Evolutionary conservation across 2,329 filamentous ascomycete species (phyloP).

Genomic region (Colletotrichum plurivorum): DNA sequence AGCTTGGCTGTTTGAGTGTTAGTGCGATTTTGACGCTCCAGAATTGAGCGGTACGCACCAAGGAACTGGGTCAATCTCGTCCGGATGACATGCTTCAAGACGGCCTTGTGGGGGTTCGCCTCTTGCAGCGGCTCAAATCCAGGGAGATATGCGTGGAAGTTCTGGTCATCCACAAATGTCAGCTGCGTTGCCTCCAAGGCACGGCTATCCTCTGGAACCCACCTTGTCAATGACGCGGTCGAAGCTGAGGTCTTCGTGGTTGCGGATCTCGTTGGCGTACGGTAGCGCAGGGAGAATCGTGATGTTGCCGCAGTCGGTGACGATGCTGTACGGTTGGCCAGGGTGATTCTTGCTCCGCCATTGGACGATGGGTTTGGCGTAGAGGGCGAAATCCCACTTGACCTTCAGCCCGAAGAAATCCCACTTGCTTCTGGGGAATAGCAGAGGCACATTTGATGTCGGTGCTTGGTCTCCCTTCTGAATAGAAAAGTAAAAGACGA

Average conservation of each 20-base stretch:
- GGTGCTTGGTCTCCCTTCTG: slow-evolving; percentile 27
- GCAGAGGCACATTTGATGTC: slow-evolving; percentile 8
- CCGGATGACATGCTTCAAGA: slow-evolving; percentile 31
- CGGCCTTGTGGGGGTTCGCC: slow-evolving; percentile 26
- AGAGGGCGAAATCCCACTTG: slow-evolving; percentile 31
- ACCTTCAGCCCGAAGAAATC: slow-evolving; percentile 32
- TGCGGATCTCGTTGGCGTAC: slow-evolving; percentile 38
- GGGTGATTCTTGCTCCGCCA: slow-evolving; percentile 14
- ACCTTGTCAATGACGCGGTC: slow-evolving; percentile 36
- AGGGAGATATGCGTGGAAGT: slow-evolving; percentile 28
- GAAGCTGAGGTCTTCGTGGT: slow-evolving; percentile 36
- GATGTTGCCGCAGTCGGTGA: slow-evolving; percentile 33
- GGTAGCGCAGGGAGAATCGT: slow-evolving; percentile 33
- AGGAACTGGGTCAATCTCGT: slow-evolving; percentile 38
- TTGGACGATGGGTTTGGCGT: slow-evolving; percentile 6
- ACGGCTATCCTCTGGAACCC: no score
- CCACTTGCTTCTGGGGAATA: slow-evolving; percentile 24
- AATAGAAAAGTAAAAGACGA: slow-evolving; percentile 36
- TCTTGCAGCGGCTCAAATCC: slow-evolving; percentile 34
- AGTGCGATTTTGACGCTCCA: neutral
- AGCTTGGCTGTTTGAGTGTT: slow-evolving; percentile 22
- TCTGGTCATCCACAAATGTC: neutral
- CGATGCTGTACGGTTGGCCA: slow-evolving; percentile 21
- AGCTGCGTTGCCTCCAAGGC: neutral
- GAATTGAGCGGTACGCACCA: neutral